Evolutionary conservation across 805 yeast species (phyloP).

Genomic region (Yarrowia alimentaria): DNA sequence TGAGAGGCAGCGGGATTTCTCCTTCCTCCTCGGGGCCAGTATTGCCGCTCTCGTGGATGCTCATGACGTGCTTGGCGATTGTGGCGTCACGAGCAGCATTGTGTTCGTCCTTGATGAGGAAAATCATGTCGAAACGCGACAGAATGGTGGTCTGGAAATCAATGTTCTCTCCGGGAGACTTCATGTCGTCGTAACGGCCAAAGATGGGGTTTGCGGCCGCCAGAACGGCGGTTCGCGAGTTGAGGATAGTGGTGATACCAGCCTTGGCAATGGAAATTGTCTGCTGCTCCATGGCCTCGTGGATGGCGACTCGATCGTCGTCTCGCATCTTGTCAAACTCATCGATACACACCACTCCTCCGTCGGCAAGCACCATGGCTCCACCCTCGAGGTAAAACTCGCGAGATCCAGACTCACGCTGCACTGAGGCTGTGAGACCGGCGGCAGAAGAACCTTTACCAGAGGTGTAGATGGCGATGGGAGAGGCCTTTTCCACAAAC

Average conservation of each 20-base stretch:
- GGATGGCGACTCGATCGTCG: slow-evolving; percentile 97
- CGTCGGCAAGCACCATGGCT: slow-evolving; percentile 99
- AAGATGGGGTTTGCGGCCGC: slow-evolving; percentile 98
- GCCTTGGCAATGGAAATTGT: slow-evolving; percentile 98
- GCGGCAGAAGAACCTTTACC: slow-evolving; percentile 99
- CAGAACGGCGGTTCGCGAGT: slow-evolving; percentile 91
- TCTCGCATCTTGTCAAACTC: slow-evolving; percentile 99
- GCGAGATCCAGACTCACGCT: slow-evolving; percentile 77
- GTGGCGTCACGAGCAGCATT: slow-evolving; percentile 78
- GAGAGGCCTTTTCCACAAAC: slow-evolving; percentile 92
- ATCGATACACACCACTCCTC: slow-evolving; percentile 98
- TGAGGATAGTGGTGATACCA: slow-evolving; percentile 94
- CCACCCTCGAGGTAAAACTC: slow-evolving; percentile 98
- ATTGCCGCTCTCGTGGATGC: slow-evolving; percentile 81
- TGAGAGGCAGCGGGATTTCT: slow-evolving; percentile 83
- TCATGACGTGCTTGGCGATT: slow-evolving; percentile 93
- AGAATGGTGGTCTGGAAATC: slow-evolving; percentile 96
- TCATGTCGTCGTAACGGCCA: slow-evolving; percentile 94
- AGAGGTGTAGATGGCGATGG: slow-evolving; percentile 92
- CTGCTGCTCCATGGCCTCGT: slow-evolving; percentile 99
- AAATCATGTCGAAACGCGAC: slow-evolving; percentile 98
- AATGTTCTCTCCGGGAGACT: slow-evolving; percentile 95
- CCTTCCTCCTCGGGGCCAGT: slow-evolving; percentile 56
- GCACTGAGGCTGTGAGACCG: slow-evolving; percentile 97
- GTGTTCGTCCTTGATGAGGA: slow-evolving; percentile 94